Percentiles rank a stretch among this genome's conserved stretches.
phyloP scores from a whole-genome alignment of 495 filamentous ascomycete genomes.

The Margaritispora aquatica region DNA sequence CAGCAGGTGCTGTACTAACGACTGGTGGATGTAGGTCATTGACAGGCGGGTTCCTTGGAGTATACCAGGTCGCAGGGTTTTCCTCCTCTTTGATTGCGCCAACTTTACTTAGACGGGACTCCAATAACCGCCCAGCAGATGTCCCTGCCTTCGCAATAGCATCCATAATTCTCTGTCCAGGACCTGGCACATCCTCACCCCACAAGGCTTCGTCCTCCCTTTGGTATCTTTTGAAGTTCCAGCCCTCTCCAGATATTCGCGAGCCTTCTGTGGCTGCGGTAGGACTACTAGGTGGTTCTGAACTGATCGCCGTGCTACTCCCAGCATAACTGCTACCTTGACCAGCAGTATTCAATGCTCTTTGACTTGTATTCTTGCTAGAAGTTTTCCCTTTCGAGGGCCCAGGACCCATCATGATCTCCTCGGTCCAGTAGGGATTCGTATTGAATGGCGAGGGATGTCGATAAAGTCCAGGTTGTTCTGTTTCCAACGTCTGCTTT shows the following conservation, averaged over 20 bases:
- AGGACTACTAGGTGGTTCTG: slow-evolving; percentile 23
- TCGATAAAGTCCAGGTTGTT: slow-evolving; percentile 65
- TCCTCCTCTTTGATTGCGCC: slow-evolving; percentile 35
- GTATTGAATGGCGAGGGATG: slow-evolving; percentile 79
- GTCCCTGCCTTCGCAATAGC: slow-evolving; percentile 45
- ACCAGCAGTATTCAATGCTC: slow-evolving; percentile 37
- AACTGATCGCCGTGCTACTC: slow-evolving; percentile 22
- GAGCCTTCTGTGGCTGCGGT: slow-evolving; percentile 27
- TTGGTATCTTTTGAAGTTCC: slow-evolving; percentile 71
- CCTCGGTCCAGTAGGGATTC: slow-evolving; percentile 80
- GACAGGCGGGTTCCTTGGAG: slow-evolving; percentile 68
- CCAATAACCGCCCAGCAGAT: slow-evolving; percentile 32
- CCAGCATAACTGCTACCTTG: slow-evolving; percentile 29
- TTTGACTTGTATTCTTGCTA: slow-evolving; percentile 41
- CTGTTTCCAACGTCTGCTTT: slow-evolving; percentile 50
- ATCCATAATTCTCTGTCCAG: slow-evolving; percentile 23
- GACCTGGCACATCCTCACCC: slow-evolving; percentile 38
- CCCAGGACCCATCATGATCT: slow-evolving; percentile 73
- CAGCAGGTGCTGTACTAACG: slow-evolving; percentile 63
- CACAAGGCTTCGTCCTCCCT: slow-evolving; percentile 81
- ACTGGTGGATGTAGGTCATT: slow-evolving; percentile 85
- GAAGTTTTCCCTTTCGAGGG: slow-evolving; percentile 52
- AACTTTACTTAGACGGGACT: slow-evolving; percentile 46
- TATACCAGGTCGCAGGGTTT: slow-evolving; percentile 45
- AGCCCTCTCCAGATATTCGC: slow-evolving; percentile 39